A percentile compares a stretch with the other conserved stretches of the same genome.
Evolutionary conservation across 2,329 filamentous ascomycete species (phyloP).

Genomic region (Aureobasidium melanogenum): DNA sequence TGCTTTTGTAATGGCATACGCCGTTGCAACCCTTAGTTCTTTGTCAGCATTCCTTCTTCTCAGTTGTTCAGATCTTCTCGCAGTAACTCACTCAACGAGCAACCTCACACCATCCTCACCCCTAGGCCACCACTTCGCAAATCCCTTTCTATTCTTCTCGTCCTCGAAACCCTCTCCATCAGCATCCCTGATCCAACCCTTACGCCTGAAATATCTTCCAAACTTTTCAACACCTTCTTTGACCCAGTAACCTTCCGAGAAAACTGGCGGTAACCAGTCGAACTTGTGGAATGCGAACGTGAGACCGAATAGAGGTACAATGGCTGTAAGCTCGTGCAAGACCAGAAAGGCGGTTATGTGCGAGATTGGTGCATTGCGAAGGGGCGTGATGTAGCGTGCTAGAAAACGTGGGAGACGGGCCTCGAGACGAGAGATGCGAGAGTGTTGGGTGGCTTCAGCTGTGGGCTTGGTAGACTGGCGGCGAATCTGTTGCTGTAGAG

Average conservation of each 20-base stretch:
- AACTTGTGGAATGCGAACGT: conserved; percentile 73
- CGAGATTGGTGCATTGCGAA: conserved; percentile 68
- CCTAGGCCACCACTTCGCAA: conserved; percentile 8
- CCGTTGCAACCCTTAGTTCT: conserved; percentile 57
- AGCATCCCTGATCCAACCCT: conserved; percentile 65
- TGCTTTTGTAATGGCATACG: conserved; percentile 84
- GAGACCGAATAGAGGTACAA: conserved; percentile 68
- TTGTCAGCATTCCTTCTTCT: neutral
- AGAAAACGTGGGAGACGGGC: conserved; percentile 53
- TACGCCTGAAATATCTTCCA: conserved; percentile 65
- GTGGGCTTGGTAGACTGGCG: neutral
- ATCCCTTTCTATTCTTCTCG: neutral
- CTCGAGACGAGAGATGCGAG: conserved; percentile 27
- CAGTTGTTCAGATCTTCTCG: neutral
- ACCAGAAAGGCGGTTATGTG: conserved; percentile 81
- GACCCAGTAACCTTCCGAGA: conserved; percentile 44
- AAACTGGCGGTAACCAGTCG: conserved; percentile 57
- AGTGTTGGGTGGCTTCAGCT: neutral
- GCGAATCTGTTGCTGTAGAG: neutral
- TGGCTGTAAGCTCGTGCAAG: conserved; percentile 83
- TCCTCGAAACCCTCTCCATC: conserved; percentile 16
- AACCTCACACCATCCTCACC: conserved; percentile 38
- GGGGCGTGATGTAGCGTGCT: conserved; percentile 57
- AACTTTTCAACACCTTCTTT: conserved; percentile 62
- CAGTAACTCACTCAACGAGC: conserved; percentile 41